phyloP scores from a whole-genome alignment of 306 rosid genomes.

The Malus orientalis region DNA sequence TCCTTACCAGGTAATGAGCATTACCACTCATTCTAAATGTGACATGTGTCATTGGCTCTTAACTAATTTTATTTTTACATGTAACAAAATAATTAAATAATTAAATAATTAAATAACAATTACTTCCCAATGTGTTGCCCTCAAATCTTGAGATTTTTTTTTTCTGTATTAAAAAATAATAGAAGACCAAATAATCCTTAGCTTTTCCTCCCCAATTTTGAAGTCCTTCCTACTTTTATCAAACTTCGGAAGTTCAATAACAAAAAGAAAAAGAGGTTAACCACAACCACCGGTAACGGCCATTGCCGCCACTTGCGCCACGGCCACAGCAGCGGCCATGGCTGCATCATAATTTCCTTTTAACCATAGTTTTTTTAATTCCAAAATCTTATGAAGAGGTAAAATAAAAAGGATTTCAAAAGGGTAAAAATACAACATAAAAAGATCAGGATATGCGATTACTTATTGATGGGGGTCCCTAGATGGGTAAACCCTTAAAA shows the following conservation, averaged over 20 bases:
- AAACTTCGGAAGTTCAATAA: background rate
- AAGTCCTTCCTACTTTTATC: background rate
- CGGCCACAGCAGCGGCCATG: background rate
- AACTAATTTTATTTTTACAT: too few species aligned
- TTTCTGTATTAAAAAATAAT: too few species aligned
- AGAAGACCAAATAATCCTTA: too few species aligned
- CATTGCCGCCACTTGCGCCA: background rate
- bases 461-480: constrained; percentile 70
- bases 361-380: background rate
- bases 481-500: constrained; percentile 59
- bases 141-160: too few species aligned
- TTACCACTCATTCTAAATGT: too few species aligned
- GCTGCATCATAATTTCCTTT: background rate
- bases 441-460: constrained; percentile 35
- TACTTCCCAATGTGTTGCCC: too few species aligned
- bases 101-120: too few species aligned
- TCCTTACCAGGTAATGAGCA: too few species aligned
- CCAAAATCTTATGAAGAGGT: background rate
- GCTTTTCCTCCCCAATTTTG: background rate
- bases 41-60: too few species aligned
- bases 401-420: background rate
- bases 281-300: background rate
- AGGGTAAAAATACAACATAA: background rate
- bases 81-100: too few species aligned
- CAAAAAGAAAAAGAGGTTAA: background rate